phyloP scores from a whole-genome alignment of 2,329 filamentous ascomycete species.

The Cercospora nicotianae region DNA sequence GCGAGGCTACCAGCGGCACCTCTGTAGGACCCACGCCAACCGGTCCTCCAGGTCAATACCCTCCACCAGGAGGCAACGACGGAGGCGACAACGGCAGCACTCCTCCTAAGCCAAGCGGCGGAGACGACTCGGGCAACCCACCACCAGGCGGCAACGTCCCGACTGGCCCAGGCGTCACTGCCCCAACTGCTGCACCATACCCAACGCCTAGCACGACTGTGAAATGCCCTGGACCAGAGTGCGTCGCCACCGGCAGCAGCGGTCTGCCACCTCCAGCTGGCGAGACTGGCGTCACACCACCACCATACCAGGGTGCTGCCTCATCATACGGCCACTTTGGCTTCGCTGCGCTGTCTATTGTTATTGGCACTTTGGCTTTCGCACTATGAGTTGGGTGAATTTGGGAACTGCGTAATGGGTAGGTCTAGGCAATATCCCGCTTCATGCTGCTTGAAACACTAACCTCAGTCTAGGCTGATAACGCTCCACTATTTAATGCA shows the following conservation, averaged over 20 bases:
- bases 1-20: constrained; percentile 34
- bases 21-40: constrained; percentile 24
- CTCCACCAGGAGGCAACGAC: neutral
- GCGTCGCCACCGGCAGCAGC: constrained; percentile 28
- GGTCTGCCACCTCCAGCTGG: constrained; percentile 15
- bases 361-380: constrained; percentile 30
- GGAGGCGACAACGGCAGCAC: constrained; percentile 3
- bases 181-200: constrained; percentile 21
- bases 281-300: constrained; percentile 19
- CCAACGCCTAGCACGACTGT: constrained; percentile 20
- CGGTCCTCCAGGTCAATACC: constrained; percentile 11
- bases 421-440: neutral
- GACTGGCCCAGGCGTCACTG: constrained; percentile 14
- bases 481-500: constrained; percentile 5
- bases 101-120: constrained; percentile 4
- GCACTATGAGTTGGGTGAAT: constrained; percentile 21
- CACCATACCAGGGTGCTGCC: constrained; percentile 23
- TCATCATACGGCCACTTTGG: constrained; percentile 14
- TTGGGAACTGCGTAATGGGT: constrained; percentile 10
- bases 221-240: constrained; percentile 33
- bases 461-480: neutral
- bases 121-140: constrained; percentile 1
- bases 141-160: constrained; percentile 13
- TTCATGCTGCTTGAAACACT: neutral
- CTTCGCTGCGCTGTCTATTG: constrained; percentile 21